Evolutionary conservation across 2,329 filamentous ascomycete species (phyloP), one percentile per base, ranked within the genome.

Genomic region (Colletotrichum sidae): DNA sequence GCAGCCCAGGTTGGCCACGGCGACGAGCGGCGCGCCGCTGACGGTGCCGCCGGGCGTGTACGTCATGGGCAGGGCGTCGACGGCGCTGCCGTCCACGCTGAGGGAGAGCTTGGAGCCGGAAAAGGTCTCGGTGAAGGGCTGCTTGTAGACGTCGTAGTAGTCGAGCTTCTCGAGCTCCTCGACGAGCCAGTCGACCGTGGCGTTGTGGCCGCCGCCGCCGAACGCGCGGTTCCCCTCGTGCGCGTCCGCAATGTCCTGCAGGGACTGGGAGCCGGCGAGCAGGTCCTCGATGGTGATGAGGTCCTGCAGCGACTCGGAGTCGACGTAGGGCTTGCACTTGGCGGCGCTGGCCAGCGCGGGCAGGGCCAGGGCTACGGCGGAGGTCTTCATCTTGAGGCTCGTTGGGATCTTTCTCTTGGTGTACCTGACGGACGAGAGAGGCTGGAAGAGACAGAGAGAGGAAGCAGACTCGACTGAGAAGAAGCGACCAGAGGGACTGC

Each of bases 1-100:
- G 72, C 88, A 90, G 47, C 88, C 88, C 4, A 88, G 72, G 72
- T 84, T 84, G 33, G 77, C 73, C 13, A 85, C 83, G 33, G 76
- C 71, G 47, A 86, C 77, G 11, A 88, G 70, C 2, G 80, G 74
- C 8, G 74, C 77, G 9, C 47, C 53, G 42, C 70, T 74, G n/a
- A 77, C 75, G 12, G 75, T 71, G 34, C 80, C 85, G 44, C 79
- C 78, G 3, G 87, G 84, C 12, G 83, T 84, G 72, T 87, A 88
- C n/a, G 78, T 80, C 74, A 82, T 74, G 69, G 76, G 73, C 35
- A 67, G 38, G 9, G 71, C 70, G 1, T 68, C 68, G 45, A 79
- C 63, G 2, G 67, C 65, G 11, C 67, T 68, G 41, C 75, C 78
- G 51, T 70, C 70, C 52, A 78, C 68, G 15, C 68, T 65, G 60